Conservation (phyloP, 805 yeast genomes). For the Phaffomyces antillensis region DNA sequence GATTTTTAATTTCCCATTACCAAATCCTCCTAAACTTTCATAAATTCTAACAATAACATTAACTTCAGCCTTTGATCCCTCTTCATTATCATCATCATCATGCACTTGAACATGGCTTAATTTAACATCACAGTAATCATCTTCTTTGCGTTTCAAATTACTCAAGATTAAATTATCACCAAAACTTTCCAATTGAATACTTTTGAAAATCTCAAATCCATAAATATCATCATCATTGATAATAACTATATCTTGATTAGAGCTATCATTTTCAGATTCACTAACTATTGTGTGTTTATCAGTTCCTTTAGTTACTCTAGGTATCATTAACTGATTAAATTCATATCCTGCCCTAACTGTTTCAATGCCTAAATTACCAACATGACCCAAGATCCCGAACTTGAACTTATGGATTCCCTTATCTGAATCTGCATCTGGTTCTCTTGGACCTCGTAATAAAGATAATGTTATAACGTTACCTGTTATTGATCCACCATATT, state of each 20-base stretch:
- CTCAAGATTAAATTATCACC: slow-evolving; percentile 50
- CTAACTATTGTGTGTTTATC: background rate
- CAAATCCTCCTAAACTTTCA: slow-evolving; percentile 81
- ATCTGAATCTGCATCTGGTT: slow-evolving; percentile 92
- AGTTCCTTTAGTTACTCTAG: background rate
- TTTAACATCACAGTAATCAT: slow-evolving; percentile 44
- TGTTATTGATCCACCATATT: slow-evolving; percentile 89
- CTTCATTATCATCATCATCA: background rate
- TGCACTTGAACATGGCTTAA: background rate
- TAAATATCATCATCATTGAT: background rate
- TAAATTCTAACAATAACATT: slow-evolving; percentile 69
- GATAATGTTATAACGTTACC: slow-evolving; percentile 90
- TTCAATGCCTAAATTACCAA: slow-evolving; percentile 58
- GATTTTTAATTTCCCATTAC: slow-evolving; percentile 44
- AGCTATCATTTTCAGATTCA: background rate
- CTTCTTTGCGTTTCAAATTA: slow-evolving; percentile 82
- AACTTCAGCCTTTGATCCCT: slow-evolving; percentile 32
- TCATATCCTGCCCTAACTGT: slow-evolving; percentile 72
- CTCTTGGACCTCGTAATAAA: slow-evolving; percentile 82
- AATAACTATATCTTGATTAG: background rate
- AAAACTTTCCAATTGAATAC: slow-evolving; percentile 35
- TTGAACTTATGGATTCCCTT: slow-evolving; percentile 81
- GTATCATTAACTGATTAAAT: slow-evolving; percentile 49
- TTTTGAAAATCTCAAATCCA: background rate
- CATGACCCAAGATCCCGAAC: slow-evolving; percentile 37